Evolutionary conservation across 2,329 filamentous ascomycete species (phyloP), one percentile per base, ranked within the genome.

Genomic region (Hypoxylon sp.): DNA sequence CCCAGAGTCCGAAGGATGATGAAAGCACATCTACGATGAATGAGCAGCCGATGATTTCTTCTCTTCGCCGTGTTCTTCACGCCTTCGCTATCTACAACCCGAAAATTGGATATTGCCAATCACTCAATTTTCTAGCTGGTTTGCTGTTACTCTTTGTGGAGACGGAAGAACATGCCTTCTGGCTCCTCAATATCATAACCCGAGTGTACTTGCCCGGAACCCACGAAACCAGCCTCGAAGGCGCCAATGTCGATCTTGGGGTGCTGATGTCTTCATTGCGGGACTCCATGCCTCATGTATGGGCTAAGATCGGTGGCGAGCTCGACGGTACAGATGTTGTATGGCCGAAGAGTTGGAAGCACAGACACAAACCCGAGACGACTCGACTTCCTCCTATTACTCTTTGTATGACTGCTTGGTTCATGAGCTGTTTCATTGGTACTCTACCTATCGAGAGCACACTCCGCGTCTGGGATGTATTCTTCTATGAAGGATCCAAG

Each of bases 361-460:
- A 73, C 21, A 75, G 68, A 48, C 73, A 74, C 43, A 67, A 69
- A 30, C 70, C 65, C 31, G 73, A 73, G 34, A 71, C 75, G 7
- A 75, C 73, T 38, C 81, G 88, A 3, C 80, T 97, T 7, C 93
- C 93, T 0, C 92, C 93, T 8, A 93, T 97, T 60, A 94, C 90
- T 0, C 80, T 97, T 4, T 95, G 91, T 62, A 91, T 94, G 71
- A 96, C 92, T 7, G 90, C 92, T 3, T 97, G 93, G 93, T 95
- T 97, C 71, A 97, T 97, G 93, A 95, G 90, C 37, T 89, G 94
- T 63, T 97, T 94, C 70, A 94, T 97, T 55, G 91, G 92, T 43
- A 96, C 90, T 0, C 76, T 97, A 12, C 93, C 93, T 2, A 91
- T 96, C 55, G 93, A 97, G 73, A 91, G 88, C 12, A 93, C 92